Evolutionary conservation across 179 eudicot genomes (phyloP).

Genomic region (Patellifolia procumbens): DNA sequence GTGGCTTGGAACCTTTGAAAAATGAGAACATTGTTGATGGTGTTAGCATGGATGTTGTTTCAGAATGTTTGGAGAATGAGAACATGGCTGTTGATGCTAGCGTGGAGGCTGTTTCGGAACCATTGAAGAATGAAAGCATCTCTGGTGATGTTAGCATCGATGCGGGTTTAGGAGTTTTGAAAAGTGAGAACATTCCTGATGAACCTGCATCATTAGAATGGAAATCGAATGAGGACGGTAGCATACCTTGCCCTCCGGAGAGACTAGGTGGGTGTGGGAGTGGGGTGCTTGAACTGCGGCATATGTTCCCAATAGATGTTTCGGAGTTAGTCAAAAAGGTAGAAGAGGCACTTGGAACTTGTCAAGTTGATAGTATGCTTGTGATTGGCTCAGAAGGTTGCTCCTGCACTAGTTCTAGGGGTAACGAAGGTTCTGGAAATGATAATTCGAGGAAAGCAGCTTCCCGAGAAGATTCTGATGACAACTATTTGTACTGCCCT

Average conservation of each 20-base stretch:
- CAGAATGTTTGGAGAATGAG: neutral
- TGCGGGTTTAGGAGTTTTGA: neutral
- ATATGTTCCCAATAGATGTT: constrained; percentile 45
- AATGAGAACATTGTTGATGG: neutral
- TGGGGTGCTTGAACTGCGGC: constrained; percentile 51
- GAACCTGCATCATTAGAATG: constrained; percentile 40
- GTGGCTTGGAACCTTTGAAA: constrained; percentile 8
- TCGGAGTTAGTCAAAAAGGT: constrained; percentile 49
- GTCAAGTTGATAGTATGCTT: constrained; percentile 27
- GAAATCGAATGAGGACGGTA: constrained; percentile 61
- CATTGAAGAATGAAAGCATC: neutral
- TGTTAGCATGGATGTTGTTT: neutral
- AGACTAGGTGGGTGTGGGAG: constrained; percentile 77
- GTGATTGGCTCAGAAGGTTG: constrained; percentile 35
- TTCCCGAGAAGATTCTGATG: constrained; percentile 53
- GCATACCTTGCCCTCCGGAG: constrained; percentile 73
- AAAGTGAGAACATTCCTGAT: neutral
- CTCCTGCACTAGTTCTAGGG: constrained; percentile 38
- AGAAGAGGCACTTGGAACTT: constrained; percentile 36
- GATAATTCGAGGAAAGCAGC: constrained; percentile 53
- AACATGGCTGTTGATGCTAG: neutral
- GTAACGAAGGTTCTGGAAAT: constrained; percentile 22
- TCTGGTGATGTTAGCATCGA: neutral
- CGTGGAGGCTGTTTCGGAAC: neutral
- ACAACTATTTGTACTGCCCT: constrained; percentile 61